These are phyloP conservation scores for Trichosporon sp. DNA, from an alignment of 1,284 basidiomycete species.

Conservation along the genomic window DNA sequence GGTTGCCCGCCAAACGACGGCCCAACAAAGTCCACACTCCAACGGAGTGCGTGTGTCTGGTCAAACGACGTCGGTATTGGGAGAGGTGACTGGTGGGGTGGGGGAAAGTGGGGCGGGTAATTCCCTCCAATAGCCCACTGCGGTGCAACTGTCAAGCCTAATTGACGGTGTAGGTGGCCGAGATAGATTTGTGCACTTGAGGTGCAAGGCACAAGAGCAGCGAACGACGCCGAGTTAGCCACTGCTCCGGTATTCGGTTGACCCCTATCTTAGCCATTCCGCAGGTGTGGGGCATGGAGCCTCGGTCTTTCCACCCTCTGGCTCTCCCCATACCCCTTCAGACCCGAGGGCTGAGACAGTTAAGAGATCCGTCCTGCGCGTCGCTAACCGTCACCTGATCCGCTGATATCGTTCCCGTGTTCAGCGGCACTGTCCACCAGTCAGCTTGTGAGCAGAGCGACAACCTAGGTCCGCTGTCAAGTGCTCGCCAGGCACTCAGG, in stretches of 20 bases:
- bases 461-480: background rate
- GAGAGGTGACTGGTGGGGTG: background rate
- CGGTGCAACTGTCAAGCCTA: background rate
- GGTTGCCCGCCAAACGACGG: background rate
- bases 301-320: background rate
- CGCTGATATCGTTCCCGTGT: background rate
- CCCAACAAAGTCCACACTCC: background rate
- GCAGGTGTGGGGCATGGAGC: background rate
- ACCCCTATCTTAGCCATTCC: background rate
- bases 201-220: background rate
- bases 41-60: background rate
- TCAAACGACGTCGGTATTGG: background rate
- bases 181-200: background rate
- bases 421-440: background rate
- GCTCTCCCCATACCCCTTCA: background rate
- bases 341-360: background rate
- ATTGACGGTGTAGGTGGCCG: background rate
- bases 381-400: background rate
- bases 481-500: background rate
- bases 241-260: background rate
- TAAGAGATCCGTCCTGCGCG: background rate
- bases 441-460: background rate
- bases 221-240: background rate
- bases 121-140: background rate
- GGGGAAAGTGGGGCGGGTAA: background rate